phyloP scores from a whole-genome alignment of 805 yeast genomes.

The Cyberlindnera veronae region DNA sequence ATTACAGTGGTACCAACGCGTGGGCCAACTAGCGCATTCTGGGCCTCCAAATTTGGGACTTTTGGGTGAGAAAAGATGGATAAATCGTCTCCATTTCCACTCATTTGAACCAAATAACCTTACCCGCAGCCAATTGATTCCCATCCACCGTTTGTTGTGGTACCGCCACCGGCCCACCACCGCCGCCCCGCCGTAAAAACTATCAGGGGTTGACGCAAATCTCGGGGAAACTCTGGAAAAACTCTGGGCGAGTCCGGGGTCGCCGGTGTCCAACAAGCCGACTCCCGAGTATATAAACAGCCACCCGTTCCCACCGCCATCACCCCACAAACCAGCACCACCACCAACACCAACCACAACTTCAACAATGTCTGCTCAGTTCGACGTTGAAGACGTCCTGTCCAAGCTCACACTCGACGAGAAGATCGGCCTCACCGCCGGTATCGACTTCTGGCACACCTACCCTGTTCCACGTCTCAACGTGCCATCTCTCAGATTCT shows the following conservation, averaged over 20 bases:
- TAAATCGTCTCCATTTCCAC: too few species aligned
- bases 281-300: not conserved
- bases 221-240: constrained; percentile 2
- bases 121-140: too few species aligned
- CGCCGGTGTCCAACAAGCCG: too few species aligned
- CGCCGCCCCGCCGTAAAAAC: not conserved
- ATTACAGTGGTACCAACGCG: too few species aligned
- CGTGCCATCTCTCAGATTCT: constrained; percentile 42
- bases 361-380: constrained; percentile 9
- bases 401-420: constrained; percentile 14
- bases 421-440: constrained; percentile 21
- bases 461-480: constrained; percentile 29
- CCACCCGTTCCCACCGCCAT: not conserved
- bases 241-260: not conserved
- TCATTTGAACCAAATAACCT: too few species aligned
- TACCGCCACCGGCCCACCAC: not conserved
- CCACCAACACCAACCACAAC: not conserved
- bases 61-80: too few species aligned
- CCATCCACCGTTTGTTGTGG: too few species aligned
- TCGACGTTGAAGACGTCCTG: constrained; percentile 19
- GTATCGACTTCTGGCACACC: constrained; percentile 49
- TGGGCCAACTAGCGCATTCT: too few species aligned
- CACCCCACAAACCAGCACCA: not conserved
- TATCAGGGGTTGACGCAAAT: not conserved
- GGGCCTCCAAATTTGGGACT: too few species aligned